Percentiles rank a stretch among this genome's conserved stretches.
Conservation (phyloP, 2,329 filamentous ascomycete genomes). For the Fusarium austroafricanum region DNA sequence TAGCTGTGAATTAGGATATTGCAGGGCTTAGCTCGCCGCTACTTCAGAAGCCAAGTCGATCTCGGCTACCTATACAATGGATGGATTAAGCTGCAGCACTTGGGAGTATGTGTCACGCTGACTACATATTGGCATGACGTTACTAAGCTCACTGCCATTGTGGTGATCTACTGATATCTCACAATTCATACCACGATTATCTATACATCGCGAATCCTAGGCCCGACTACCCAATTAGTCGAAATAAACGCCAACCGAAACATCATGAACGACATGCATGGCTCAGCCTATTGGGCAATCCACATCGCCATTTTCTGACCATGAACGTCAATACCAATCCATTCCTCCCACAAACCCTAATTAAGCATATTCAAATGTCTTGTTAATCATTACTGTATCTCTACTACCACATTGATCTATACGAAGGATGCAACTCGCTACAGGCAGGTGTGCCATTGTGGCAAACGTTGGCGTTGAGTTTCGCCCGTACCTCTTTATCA, state of each 20-base stretch:
- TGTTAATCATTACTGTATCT: background rate
- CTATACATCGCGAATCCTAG: background rate
- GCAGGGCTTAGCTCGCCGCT: background rate
- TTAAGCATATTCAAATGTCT: background rate
- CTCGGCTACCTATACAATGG: slow-evolving; percentile 6
- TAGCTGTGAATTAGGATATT: background rate
- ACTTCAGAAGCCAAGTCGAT: slow-evolving; percentile 2
- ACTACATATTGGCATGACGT: background rate
- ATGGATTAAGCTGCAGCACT: background rate
- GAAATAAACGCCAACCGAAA: background rate
- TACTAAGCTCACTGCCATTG: slow-evolving; percentile 1
- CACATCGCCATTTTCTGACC: background rate
- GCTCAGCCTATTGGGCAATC: slow-evolving; percentile 6
- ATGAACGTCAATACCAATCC: background rate
- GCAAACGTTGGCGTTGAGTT: too few species aligned
- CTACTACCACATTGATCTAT: background rate
- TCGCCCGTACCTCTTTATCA: too few species aligned
- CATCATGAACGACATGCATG: background rate
- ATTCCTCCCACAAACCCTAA: background rate
- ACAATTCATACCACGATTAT: too few species aligned
- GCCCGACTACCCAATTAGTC: background rate
- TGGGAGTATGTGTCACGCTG: background rate
- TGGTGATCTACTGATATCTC: background rate
- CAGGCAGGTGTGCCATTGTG: too few species aligned
- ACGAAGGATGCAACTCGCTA: too few species aligned